phyloP scores from a whole-genome alignment of 768 basidiomycete genomes.

The Asterophora lycoperdoides region DNA sequence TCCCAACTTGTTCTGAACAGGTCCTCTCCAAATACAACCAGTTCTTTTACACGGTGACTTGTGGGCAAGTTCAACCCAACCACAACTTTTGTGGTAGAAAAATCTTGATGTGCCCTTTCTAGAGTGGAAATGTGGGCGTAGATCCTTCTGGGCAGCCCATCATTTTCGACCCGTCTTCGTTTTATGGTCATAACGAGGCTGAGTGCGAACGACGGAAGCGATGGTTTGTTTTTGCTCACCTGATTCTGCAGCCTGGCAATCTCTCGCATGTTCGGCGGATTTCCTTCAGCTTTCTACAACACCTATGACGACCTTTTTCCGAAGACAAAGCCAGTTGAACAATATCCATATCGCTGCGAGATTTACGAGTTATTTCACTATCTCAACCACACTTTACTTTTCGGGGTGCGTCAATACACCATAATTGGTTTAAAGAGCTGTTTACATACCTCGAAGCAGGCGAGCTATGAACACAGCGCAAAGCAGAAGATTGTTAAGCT shows the following conservation, averaged over 20 bases:
- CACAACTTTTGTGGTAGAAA: background rate
- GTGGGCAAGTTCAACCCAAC: conserved; percentile 51
- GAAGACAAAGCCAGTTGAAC: conserved; percentile 29
- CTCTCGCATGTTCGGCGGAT: conserved; percentile 76
- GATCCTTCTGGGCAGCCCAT: conserved; percentile 54
- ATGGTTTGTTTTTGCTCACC: background rate
- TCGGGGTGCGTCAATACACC: conserved; percentile 51
- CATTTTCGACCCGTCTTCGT: conserved; percentile 76
- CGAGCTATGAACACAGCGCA: conserved; percentile 51
- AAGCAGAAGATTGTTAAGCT: conserved; percentile 39
- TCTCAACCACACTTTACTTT: conserved; percentile 75
- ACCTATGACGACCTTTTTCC: conserved; percentile 61
- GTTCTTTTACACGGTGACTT: conserved; percentile 77
- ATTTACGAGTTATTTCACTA: conserved; percentile 83
- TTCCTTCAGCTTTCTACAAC: conserved; percentile 57
- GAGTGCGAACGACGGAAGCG: conserved; percentile 46
- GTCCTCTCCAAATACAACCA: conserved; percentile 53
- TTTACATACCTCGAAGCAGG: conserved; percentile 27
- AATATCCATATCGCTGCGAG: conserved; percentile 60
- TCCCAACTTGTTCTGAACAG: conserved; percentile 18
- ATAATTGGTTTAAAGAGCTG: conserved; percentile 5
- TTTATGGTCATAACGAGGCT: conserved; percentile 77
- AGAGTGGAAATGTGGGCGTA: conserved; percentile 75
- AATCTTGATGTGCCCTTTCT: conserved; percentile 1
- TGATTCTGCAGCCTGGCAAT: conserved; percentile 55